Conservation (phyloP, 768 basidiomycete genomes). For the Lactarius psammicola region DNA sequence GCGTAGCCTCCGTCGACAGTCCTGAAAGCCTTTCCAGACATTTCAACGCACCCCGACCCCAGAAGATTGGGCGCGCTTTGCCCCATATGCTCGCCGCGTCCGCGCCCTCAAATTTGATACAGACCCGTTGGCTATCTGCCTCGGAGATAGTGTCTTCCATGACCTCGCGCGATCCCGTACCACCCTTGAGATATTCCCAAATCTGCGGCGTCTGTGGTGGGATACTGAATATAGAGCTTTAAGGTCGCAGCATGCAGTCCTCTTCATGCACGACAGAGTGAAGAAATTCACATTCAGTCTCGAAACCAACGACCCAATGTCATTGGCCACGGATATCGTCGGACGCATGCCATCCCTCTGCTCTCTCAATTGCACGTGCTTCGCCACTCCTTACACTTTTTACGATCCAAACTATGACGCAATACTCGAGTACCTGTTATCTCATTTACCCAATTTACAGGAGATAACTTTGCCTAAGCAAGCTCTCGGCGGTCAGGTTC, state of each 20-base stretch:
- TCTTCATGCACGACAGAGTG: constrained; percentile 30
- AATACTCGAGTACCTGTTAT: constrained; percentile 14
- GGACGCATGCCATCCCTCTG: constrained; percentile 27
- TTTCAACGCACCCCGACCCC: constrained; percentile 23
- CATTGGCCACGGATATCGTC: constrained; percentile 12
- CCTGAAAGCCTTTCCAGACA: constrained; percentile 3
- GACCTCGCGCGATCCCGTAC: constrained; percentile 28
- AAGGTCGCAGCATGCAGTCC: constrained; percentile 1
- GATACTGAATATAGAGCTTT: neutral
- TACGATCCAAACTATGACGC: neutral
- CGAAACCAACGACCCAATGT: neutral
- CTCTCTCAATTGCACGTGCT: constrained; percentile 12
- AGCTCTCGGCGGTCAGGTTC: constrained; percentile 1
- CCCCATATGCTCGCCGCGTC: constrained; percentile 28
- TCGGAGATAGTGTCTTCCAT: constrained; percentile 22
- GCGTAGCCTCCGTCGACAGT: neutral
- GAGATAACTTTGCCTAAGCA: constrained; percentile 22
- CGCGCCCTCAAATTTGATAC: constrained; percentile 19
- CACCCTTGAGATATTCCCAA: constrained; percentile 27
- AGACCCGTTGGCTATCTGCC: neutral
- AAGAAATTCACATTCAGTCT: constrained; percentile 18
- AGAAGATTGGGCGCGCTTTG: constrained; percentile 26
- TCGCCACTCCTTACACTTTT: too few relatives aligned
- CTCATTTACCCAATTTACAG: constrained; percentile 14
- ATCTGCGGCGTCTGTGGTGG: constrained; percentile 25